These are phyloP conservation scores for Spathaspora boniae DNA, from an alignment of 805 yeast species.

Conservation along the genomic window DNA sequence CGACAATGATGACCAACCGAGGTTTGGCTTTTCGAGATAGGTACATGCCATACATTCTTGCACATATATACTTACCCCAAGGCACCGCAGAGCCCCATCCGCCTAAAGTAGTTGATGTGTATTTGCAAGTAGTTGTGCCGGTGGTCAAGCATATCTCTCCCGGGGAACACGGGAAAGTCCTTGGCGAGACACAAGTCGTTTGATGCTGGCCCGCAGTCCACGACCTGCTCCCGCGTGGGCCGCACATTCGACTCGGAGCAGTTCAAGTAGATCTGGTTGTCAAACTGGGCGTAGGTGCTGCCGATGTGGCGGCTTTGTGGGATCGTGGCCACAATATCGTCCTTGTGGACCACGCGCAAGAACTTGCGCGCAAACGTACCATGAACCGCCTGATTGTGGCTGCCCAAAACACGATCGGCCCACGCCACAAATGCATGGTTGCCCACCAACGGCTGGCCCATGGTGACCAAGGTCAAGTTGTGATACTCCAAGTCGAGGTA, in stretches of 20 bases:
- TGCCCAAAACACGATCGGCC: slow-evolving; percentile 33
- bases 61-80: neutral
- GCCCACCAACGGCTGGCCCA: slow-evolving; percentile 46
- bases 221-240: slow-evolving; percentile 26
- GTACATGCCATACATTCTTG: neutral
- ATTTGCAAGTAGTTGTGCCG: slow-evolving; percentile 22
- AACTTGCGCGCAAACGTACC: slow-evolving; percentile 19
- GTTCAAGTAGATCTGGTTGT: slow-evolving; percentile 36
- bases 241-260: slow-evolving; percentile 21
- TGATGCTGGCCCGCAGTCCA: slow-evolving; percentile 29
- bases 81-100: slow-evolving; percentile 32
- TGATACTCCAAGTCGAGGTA: slow-evolving; percentile 32
- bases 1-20: slow-evolving; percentile 30
- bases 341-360: slow-evolving; percentile 23
- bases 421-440: slow-evolving; percentile 34
- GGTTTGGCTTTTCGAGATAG: slow-evolving; percentile 27
- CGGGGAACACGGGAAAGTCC: slow-evolving; percentile 19
- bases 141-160: too few relatives aligned
- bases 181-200: slow-evolving; percentile 27
- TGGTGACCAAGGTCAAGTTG: slow-evolving; percentile 30
- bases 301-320: slow-evolving; percentile 20
- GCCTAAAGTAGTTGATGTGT: slow-evolving; percentile 38
- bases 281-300: slow-evolving; percentile 28
- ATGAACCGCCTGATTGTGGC: slow-evolving; percentile 18
- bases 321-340: slow-evolving; percentile 24